Percentiles rank a stretch among this genome's conserved stretches.
Evolutionary conservation across 2,329 filamentous ascomycete genomes (phyloP).

Genomic region (Ciborinia camelliae): DNA sequence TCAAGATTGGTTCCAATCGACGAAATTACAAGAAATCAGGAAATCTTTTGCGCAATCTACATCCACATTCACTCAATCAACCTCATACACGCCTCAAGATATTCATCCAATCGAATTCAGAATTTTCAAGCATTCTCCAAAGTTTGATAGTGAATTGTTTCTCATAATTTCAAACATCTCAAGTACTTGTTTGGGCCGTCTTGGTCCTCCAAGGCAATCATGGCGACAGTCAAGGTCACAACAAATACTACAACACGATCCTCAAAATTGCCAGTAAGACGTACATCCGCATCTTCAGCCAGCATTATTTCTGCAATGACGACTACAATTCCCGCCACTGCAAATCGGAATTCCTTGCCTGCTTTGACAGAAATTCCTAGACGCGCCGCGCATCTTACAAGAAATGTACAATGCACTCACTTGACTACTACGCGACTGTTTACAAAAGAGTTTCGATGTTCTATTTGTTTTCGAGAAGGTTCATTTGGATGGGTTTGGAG

Average conservation of each 20-base stretch:
- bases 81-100: background rate
- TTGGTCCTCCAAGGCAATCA: constrained; percentile 6
- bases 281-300: constrained; percentile 12
- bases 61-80: background rate
- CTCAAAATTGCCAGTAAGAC: background rate
- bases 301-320: constrained; percentile 13
- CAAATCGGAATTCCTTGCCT: constrained; percentile 11
- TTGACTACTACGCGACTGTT: constrained; percentile 65
- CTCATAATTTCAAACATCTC: background rate
- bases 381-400: constrained; percentile 11
- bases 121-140: background rate
- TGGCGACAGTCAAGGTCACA: constrained; percentile 3
- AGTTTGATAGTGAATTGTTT: constrained; percentile 2
- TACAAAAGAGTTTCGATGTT: constrained; percentile 51
- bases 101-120: background rate
- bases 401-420: constrained; percentile 56
- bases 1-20: background rate
- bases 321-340: background rate
- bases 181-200: background rate
- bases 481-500: constrained; percentile 69
- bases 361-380: constrained; percentile 1
- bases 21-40: background rate
- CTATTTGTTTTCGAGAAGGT: constrained; percentile 53
- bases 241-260: background rate
- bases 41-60: background rate